Evolutionary conservation across 2,329 filamentous ascomycete genomes (phyloP).

Genomic region (Diaporthe amygdali): DNA sequence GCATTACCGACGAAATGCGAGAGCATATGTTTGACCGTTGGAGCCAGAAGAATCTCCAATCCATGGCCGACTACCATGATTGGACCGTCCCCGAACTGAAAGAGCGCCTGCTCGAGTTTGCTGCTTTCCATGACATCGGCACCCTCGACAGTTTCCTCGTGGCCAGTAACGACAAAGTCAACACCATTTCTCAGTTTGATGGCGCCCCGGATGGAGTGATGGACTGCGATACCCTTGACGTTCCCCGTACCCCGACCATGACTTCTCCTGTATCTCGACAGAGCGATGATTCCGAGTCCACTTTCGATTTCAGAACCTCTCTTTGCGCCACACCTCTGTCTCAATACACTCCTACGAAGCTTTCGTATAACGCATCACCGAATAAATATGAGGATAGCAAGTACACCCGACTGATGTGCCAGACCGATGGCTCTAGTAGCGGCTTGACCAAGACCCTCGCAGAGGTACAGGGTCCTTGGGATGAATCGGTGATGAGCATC

Average conservation of each 20-base stretch:
- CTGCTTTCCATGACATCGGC: background rate
- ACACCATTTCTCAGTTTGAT: background rate
- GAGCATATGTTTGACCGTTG: background rate
- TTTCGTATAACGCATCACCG: background rate
- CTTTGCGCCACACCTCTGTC: background rate
- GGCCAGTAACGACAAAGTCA: background rate
- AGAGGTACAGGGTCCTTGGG: background rate
- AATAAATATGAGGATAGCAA: background rate
- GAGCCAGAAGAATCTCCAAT: background rate
- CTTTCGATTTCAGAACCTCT: background rate
- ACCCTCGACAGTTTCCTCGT: background rate
- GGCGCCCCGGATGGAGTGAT: background rate
- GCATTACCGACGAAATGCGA: background rate
- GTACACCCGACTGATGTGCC: background rate
- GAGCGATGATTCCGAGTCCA: background rate
- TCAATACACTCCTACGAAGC: background rate
- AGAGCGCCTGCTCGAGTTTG: background rate
- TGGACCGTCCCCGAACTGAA: background rate
- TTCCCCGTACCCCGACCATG: background rate
- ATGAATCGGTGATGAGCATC: background rate
- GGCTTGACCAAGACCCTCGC: background rate
- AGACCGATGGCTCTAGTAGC: background rate
- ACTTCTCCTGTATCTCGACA: background rate
- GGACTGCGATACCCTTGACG: background rate
- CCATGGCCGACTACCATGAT: background rate